Evolutionary conservation across 2,329 filamentous ascomycete genomes (phyloP).

Genomic region (Podosphaera leucotricha): DNA sequence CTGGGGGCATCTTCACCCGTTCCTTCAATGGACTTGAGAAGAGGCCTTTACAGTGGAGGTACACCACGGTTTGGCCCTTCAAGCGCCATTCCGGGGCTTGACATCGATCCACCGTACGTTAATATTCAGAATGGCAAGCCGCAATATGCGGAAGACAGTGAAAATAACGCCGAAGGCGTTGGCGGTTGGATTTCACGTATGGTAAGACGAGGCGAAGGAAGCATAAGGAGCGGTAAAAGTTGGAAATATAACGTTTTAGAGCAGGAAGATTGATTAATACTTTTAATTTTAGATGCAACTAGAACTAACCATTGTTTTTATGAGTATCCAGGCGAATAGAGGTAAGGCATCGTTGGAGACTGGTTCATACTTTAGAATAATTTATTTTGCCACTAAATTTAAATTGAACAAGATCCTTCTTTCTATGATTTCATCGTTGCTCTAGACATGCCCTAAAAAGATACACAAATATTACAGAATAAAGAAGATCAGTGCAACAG

Average conservation of each 20-base stretch:
- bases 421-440: no score
- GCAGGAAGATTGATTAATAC: constrained; percentile 18
- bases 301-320: not conserved
- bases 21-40: constrained; percentile 50
- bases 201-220: constrained; percentile 26
- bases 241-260: constrained; percentile 17
- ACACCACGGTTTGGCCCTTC: constrained; percentile 27
- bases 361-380: no score
- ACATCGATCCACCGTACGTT: constrained; percentile 55
- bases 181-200: constrained; percentile 48
- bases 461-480: no score
- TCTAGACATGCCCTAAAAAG: no score
- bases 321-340: not conserved
- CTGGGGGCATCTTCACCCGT: constrained; percentile 58
- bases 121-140: constrained; percentile 26
- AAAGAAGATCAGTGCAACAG: no score
- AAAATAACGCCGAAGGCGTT: constrained; percentile 25
- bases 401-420: no score
- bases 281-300: constrained; percentile 4
- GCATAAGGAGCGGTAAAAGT: constrained; percentile 10
- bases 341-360: no score
- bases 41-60: constrained; percentile 19
- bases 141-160: constrained; percentile 15
- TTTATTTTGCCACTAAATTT: no score
- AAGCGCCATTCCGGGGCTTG: constrained; percentile 52